These are phyloP conservation scores for Cylindricascospora bacillispora DNA, from an alignment of 1,139 yeast genomes.

Conservation along the genomic window DNA sequence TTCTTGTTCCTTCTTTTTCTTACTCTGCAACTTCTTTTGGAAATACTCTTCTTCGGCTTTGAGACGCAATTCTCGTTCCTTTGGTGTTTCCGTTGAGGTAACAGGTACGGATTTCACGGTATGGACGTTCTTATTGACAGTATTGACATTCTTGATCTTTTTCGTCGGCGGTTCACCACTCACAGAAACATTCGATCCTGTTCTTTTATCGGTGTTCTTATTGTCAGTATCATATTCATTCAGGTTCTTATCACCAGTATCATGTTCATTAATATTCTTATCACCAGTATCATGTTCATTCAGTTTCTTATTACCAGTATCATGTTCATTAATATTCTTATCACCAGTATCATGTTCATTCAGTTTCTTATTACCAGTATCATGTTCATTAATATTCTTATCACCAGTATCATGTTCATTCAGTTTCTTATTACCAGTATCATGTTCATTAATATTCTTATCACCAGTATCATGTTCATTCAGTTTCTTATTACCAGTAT, in stretches of 20 bases:
- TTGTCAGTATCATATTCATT: constrained; percentile 3
- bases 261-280: no score
- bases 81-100: constrained; percentile 22
- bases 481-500: no score
- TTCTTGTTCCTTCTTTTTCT: constrained; percentile 27
- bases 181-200: background rate
- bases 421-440: no score
- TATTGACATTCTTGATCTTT: no score
- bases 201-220: constrained; percentile 2
- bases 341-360: background rate
- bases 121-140: no score
- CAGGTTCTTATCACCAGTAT: no score
- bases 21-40: constrained; percentile 22
- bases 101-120: constrained; percentile 3
- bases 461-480: no score
- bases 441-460: no score
- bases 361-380: background rate
- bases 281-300: constrained; percentile 4
- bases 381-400: no score
- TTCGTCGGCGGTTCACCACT: no score
- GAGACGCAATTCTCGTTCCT: constrained; percentile 23
- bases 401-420: no score
- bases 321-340: background rate
- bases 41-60: constrained; percentile 26
- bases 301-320: constrained; percentile 4